Base-by-base conservation (phyloP, 2,329 filamentous ascomycete genomes). In the Colletotrichum sp. region DNA sequence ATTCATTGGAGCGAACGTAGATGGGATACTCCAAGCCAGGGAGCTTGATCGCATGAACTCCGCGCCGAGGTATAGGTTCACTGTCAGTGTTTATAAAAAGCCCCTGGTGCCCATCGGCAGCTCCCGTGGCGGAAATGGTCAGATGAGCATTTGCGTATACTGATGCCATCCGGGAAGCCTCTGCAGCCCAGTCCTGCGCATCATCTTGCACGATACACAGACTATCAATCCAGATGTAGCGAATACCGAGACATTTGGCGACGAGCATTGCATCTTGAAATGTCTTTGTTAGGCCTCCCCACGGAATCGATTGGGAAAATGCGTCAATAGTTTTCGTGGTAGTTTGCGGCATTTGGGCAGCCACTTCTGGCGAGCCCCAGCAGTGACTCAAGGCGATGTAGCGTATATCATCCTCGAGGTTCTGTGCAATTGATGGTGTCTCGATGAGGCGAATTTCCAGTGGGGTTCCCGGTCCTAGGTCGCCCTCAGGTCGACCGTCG, bases 161-260 rank as follows among this genome's bases (percentile, higher is more conserved):
- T n/a, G 39, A n/a, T 10, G 18, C 39, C 39, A 44, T 44, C 0
- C 39, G 9, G 8, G 39, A 44, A 12, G 39, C 8, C 18, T 44
- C 39, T 2, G 0, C 3, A n/a, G 39, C 39, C 39, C 39, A 44
- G 9, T 44, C 39, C 8, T 6, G 39, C 39, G 39, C 39, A 12
- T 44, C 39, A n/a, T 44, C 18, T 12, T 44, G 39, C 9, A 44
- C 39, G 9, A 44, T 44, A 10, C 39, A 44, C 9, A 44, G 18
- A 10, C 39, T n/a, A 44, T 44, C 39, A n/a, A 44, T 44, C 39
- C 39, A 44, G 18, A 44, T 10, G 3, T 44, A 44, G 1, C 5
- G 18, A 1, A 44, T 6, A 1, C 39, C 39, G 2, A 44, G 0
- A 6, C 4, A 0, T 12, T n/a, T 44, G 0, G 39, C 0, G 1